A percentile compares a stretch with the other conserved stretches of the same genome.
phyloP scores from a whole-genome alignment of 352 stramenopile genomes.

The Phytophthora litchii region DNA sequence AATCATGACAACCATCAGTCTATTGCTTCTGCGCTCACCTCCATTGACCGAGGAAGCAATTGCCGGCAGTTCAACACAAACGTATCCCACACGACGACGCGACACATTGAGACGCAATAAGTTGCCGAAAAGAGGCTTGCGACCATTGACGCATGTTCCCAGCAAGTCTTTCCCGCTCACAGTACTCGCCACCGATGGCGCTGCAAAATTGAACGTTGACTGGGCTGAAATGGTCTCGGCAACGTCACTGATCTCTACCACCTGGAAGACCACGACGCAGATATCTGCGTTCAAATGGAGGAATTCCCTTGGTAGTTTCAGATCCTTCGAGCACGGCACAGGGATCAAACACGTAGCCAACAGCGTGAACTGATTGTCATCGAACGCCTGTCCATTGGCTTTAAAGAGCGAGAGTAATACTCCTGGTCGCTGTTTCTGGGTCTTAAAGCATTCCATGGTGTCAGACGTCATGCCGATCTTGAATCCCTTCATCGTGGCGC shows the following conservation, averaged over 20 bases:
- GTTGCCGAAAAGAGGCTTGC: constrained; percentile 64
- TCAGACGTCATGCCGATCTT: constrained; percentile 76
- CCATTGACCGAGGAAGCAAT: constrained; percentile 50
- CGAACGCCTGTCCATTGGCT: constrained; percentile 47
- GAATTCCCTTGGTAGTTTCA: constrained; percentile 53
- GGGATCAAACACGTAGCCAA: constrained; percentile 66
- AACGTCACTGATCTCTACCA: constrained; percentile 65
- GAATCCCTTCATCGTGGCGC: constrained; percentile 53
- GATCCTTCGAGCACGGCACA: constrained; percentile 67
- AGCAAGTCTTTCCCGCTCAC: constrained; percentile 60
- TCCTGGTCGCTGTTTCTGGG: constrained; percentile 55
- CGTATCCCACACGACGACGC: constrained; percentile 50
- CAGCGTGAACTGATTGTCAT: constrained; percentile 65
- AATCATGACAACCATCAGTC: background rate
- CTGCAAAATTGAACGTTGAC: constrained; percentile 46
- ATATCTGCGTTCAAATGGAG: constrained; percentile 48
- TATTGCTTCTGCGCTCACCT: constrained; percentile 38
- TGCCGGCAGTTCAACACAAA: constrained; percentile 59
- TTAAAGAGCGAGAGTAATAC: constrained; percentile 63
- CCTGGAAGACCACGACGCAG: constrained; percentile 63
- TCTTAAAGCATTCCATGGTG: constrained; percentile 65
- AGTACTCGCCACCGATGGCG: constrained; percentile 16
- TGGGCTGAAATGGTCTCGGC: constrained; percentile 42
- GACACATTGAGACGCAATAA: constrained; percentile 59
- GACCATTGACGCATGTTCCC: constrained; percentile 28